phyloP scores from a whole-genome alignment of 2,329 filamentous ascomycete species.

The Claviceps monticola region DNA sequence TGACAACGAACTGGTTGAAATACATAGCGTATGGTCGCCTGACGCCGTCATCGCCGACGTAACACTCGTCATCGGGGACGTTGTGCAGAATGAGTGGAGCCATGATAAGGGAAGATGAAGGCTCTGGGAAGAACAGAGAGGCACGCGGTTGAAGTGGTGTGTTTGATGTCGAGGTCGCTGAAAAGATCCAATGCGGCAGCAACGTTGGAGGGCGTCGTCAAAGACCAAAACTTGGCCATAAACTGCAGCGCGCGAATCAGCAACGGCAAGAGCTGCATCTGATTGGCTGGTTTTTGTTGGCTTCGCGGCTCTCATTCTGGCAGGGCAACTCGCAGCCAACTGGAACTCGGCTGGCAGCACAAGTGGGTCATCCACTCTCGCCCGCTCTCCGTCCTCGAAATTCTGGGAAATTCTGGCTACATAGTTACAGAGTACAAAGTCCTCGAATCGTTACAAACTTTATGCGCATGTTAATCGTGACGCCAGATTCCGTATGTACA shows the following conservation, averaged over 20 bases:
- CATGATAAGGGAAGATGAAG: constrained; percentile 25
- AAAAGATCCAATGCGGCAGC: not conserved
- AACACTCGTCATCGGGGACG: constrained; percentile 54
- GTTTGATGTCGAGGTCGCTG: not conserved
- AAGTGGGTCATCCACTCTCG: not conserved
- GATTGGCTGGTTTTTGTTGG: not conserved
- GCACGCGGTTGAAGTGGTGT: not conserved
- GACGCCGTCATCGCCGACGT: constrained; percentile 50
- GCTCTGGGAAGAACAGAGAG: not conserved
- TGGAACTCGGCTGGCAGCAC: too few species aligned
- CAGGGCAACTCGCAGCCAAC: not conserved
- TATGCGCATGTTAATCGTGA: too few species aligned
- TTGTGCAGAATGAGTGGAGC: constrained; percentile 54
- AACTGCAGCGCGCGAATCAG: not conserved
- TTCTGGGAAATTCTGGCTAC: too few species aligned
- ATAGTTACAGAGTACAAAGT: too few species aligned
- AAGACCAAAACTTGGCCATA: not conserved
- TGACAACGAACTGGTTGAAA: constrained; percentile 41
- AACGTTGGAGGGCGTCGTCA: not conserved
- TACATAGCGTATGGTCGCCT: constrained; percentile 54
- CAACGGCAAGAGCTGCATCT: not conserved
- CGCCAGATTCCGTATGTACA: too few species aligned
- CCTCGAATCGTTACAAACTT: too few species aligned
- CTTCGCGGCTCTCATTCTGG: not conserved
- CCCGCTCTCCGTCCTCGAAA: too few species aligned